Percentiles rank a stretch among this genome's conserved stretches.
phyloP scores from a whole-genome alignment of 2,329 filamentous ascomycete species.

The Diplodia sapinea region DNA sequence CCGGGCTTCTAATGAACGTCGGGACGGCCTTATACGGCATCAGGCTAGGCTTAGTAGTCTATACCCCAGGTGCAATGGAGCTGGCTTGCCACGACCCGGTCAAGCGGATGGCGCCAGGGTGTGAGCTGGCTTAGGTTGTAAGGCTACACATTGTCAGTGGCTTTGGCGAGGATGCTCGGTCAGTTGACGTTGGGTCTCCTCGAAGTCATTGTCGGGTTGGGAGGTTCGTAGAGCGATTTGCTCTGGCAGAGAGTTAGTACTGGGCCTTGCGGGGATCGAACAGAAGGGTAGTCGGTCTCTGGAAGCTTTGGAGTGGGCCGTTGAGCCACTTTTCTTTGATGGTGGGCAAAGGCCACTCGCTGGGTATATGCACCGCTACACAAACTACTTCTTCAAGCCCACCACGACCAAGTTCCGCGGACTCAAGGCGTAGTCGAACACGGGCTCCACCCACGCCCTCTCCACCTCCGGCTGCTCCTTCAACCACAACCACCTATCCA shows the following conservation, averaged over 20 bases:
- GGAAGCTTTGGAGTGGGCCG: background rate
- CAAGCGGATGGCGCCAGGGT: too few relatives aligned
- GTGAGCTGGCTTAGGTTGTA: too few relatives aligned
- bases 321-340: background rate
- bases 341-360: background rate
- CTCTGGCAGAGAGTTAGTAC: background rate
- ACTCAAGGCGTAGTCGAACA: conserved; percentile 86
- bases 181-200: background rate
- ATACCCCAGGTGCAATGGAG: too few relatives aligned
- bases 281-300: background rate
- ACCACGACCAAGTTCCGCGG: conserved; percentile 93
- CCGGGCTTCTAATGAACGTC: too few relatives aligned
- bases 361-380: background rate
- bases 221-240: background rate
- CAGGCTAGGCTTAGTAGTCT: too few relatives aligned
- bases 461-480: conserved; percentile 74
- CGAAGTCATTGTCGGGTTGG: background rate
- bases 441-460: conserved; percentile 87
- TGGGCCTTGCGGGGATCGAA: background rate
- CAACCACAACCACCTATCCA: conserved; percentile 87
- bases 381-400: conserved; percentile 71
- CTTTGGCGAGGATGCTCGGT: background rate
- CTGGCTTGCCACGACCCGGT: too few relatives aligned
- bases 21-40: too few relatives aligned
- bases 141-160: background rate